Evolutionary conservation across 768 basidiomycete genomes (phyloP), one percentile per base, ranked within the genome.

Genomic region (Hericium coralloides): DNA sequence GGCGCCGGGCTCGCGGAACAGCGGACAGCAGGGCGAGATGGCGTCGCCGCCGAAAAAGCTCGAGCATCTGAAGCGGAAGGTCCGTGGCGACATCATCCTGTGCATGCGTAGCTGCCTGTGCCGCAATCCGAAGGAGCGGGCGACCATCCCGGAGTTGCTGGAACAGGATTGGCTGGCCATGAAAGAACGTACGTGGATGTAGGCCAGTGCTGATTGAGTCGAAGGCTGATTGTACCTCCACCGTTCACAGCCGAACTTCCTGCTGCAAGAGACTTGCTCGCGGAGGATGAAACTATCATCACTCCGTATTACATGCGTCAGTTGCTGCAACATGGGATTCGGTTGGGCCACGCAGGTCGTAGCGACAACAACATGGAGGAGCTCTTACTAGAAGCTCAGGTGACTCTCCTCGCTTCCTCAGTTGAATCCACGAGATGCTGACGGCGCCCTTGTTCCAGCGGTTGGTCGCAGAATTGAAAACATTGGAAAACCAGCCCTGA

Each of bases 101-200:
- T 38, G 14, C 26, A 52, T 18, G 52, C 52, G 26, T 17, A 52
- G 52, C 37, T 38, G 52, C 26, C 36, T 38, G 37, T 18, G 36
- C 26, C 15, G 52, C 14, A n/a, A 12, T 12, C 36, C 52, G 52
- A 38, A 95, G 69, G 83, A 87, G 62, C 75, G 95, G 25, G 83
- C 87, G 62, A 87, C 90, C 5, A 98, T 98, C 59, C 91, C 92
- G 2, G 84, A 94, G 65, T 71, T 99, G 65, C 68, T 98, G 63
- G 80, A 82, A 51, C 84, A 94, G 64, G 83, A 83, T 56, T 95
- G 94, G 87, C 66, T 94, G 54, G 76, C 78, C 12, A 79, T 82
- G 78, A 77, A 74, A 58, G 81, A 82, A 67, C 70, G 83, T 83
- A 58, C 66, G 76, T 53, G 9, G 18, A 31, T 26, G 36, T 48